Evolutionary conservation across 2,329 filamentous ascomycete species (phyloP).

Genomic region (Cladosporium sp.): DNA sequence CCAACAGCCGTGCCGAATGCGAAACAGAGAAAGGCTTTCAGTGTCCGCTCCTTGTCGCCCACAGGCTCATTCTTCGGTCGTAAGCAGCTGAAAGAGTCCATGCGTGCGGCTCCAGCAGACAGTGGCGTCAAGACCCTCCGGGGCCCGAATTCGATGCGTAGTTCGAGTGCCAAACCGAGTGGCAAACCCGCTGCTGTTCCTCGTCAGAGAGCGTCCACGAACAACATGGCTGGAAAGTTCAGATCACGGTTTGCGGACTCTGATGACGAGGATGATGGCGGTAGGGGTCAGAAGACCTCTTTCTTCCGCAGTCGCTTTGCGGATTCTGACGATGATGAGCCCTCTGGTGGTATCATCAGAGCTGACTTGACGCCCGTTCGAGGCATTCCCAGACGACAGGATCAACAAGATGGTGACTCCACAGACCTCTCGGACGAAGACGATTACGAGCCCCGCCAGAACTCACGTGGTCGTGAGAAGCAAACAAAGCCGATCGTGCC

Average conservation of each 20-base stretch:
- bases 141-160: conserved; percentile 17
- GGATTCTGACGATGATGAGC: conserved; percentile 50
- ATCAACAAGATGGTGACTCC: conserved; percentile 58
- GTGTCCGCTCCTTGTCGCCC: conserved; percentile 70
- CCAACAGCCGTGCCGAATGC: conserved; percentile 35
- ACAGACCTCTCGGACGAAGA: conserved; percentile 52
- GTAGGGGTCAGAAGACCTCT: conserved; percentile 24
- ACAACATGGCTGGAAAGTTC: conserved; percentile 29
- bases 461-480: conserved; percentile 47
- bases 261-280: conserved; percentile 57
- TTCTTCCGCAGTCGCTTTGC: conserved; percentile 50
- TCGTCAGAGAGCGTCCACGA: conserved; percentile 7
- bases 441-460: conserved; percentile 36
- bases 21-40: conserved; percentile 46
- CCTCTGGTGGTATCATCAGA: conserved; percentile 32
- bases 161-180: neutral
- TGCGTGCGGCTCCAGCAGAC: conserved; percentile 21
- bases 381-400: conserved; percentile 59
- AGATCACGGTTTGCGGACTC: conserved; percentile 68
- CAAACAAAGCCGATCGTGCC: conserved; percentile 34
- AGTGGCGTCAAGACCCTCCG: conserved; percentile 22
- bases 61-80: conserved; percentile 54
- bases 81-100: conserved; percentile 25
- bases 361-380: conserved; percentile 54
- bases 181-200: neutral